These are phyloP conservation scores for Amanita rubescens DNA, from an alignment of 768 basidiomycete genomes.

Conservation along the genomic window DNA sequence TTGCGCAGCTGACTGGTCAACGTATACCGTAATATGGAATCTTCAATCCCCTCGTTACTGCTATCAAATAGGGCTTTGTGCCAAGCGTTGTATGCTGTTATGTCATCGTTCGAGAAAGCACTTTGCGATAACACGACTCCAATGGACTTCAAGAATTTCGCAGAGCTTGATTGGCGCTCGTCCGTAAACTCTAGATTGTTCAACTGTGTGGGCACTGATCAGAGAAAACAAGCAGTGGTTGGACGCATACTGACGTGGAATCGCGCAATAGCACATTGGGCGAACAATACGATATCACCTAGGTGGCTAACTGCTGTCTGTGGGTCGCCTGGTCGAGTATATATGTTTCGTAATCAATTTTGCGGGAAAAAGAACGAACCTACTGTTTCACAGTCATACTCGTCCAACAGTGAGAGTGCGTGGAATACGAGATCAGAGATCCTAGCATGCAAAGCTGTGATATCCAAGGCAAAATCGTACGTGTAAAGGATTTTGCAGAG, in stretches of 20 bases:
- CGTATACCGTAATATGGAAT: constrained; percentile 57
- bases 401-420: constrained; percentile 54
- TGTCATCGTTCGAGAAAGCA: constrained; percentile 36
- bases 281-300: constrained; percentile 72
- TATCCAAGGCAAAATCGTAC: constrained; percentile 54
- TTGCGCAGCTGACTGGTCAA: not conserved
- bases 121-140: constrained; percentile 34
- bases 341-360: not conserved
- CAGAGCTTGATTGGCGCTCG: constrained; percentile 37
- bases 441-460: constrained; percentile 59
- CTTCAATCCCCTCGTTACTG: constrained; percentile 76
- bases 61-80: constrained; percentile 74
- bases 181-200: constrained; percentile 38
- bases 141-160: constrained; percentile 44
- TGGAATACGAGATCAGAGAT: constrained; percentile 60
- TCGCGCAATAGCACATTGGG: constrained; percentile 56
- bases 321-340: constrained; percentile 54
- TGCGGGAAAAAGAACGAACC: constrained; percentile 36
- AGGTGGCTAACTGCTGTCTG: constrained; percentile 75
- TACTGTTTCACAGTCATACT: constrained; percentile 75
- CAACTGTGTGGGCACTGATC: constrained; percentile 32
- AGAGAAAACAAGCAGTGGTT: not conserved
- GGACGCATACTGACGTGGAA: constrained; percentile 52
- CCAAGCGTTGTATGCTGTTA: constrained; percentile 48
- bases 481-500: constrained; percentile 61